Evolutionary conservation across 371 early-diverging fungal species (phyloP).

Genomic region (Conidiobolus incongruus): DNA sequence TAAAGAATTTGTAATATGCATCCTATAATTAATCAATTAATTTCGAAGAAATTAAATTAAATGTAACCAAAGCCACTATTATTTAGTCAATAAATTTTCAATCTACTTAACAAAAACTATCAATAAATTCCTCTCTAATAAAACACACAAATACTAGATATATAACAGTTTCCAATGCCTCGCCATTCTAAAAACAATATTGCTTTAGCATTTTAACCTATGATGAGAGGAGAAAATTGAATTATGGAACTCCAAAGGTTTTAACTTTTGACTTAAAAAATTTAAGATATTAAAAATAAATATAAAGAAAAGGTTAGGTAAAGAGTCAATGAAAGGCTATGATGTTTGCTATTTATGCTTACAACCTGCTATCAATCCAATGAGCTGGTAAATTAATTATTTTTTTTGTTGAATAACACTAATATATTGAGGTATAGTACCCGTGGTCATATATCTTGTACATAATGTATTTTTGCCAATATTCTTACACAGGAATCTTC

Average conservation of each 20-base stretch:
- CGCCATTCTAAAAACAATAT: conserved; percentile 95
- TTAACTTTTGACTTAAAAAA: background rate
- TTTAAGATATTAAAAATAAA: background rate
- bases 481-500: conserved; percentile 70
- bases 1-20: too few species aligned
- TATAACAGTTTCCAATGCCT: conserved; percentile 39
- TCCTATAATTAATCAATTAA: too few species aligned
- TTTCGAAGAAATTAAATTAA: too few species aligned
- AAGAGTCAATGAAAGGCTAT: conserved; percentile 66
- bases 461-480: conserved; percentile 72
- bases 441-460: conserved; percentile 65
- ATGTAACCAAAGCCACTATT: too few species aligned
- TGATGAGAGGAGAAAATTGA: conserved; percentile 62
- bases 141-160: too few species aligned
- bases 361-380: conserved; percentile 61
- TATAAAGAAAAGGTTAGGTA: conserved; percentile 53
- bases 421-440: conserved; percentile 10
- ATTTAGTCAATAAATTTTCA: too few species aligned
- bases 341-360: conserved; percentile 83
- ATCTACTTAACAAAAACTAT: too few species aligned
- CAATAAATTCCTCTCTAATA: too few species aligned
- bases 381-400: conserved; percentile 27
- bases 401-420: background rate
- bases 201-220: conserved; percentile 86
- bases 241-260: conserved; percentile 81